These are phyloP conservation scores for Candida qinlingensis DNA, from an alignment of 805 yeast genomes.

Conservation along the genomic window DNA sequence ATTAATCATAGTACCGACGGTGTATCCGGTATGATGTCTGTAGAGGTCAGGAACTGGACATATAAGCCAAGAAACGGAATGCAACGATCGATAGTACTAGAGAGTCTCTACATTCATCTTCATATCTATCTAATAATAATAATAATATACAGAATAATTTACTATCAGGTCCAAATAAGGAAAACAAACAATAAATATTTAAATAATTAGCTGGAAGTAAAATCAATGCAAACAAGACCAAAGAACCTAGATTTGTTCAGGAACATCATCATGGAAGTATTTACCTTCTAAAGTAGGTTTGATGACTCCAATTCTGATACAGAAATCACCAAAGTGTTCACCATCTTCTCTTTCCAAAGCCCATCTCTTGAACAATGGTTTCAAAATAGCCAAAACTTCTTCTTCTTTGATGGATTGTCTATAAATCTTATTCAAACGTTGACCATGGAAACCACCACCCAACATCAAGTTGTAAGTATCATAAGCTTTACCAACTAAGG, in stretches of 20 bases:
- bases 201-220: not conserved
- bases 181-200: not conserved
- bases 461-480: slow-evolving; percentile 91
- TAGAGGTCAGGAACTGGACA: too few relatives aligned
- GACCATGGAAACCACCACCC: slow-evolving; percentile 95
- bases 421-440: slow-evolving; percentile 85
- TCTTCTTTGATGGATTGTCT: slow-evolving; percentile 86
- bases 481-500: slow-evolving; percentile 90
- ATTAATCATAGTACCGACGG: too few relatives aligned
- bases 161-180: not conserved
- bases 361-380: slow-evolving; percentile 91
- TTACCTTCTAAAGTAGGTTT: slow-evolving; percentile 87
- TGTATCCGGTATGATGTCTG: too few relatives aligned
- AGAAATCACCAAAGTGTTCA: slow-evolving; percentile 94
- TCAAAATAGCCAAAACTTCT: slow-evolving; percentile 70
- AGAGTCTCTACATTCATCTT: too few relatives aligned
- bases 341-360: slow-evolving; percentile 84
- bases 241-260: slow-evolving; percentile 39
- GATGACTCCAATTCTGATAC: slow-evolving; percentile 81
- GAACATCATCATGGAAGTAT: slow-evolving; percentile 90
- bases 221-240: not conserved
- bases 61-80: too few relatives aligned
- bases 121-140: too few relatives aligned
- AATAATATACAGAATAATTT: too few relatives aligned
- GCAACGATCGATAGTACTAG: too few relatives aligned